Conservation (phyloP, 495 filamentous ascomycete genomes). For the Penicillium samsonianum region DNA sequence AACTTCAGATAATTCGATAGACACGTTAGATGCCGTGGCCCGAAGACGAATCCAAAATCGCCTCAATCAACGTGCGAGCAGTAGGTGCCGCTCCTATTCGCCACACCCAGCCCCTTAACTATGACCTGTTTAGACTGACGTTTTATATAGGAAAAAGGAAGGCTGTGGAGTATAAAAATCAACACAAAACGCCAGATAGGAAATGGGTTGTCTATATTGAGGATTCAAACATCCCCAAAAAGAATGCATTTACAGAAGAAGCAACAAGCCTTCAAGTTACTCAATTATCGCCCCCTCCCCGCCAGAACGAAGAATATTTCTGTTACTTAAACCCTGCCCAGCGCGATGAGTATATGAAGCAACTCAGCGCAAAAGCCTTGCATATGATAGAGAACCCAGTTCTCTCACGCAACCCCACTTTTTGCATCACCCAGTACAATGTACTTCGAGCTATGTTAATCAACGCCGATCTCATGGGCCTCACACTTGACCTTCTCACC, state of each 20-base stretch:
- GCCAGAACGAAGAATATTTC: not conserved
- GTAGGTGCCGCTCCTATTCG: conserved; percentile 14
- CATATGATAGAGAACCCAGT: not conserved
- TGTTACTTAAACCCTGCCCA: not conserved
- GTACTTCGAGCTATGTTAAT: conserved; percentile 16
- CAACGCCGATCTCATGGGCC: conserved; percentile 23
- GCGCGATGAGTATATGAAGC: not conserved
- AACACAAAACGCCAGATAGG: not conserved
- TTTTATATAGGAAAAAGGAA: conserved; percentile 20
- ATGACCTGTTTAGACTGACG: not conserved
- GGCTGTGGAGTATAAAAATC: conserved; percentile 9
- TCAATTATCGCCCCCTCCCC: not conserved
- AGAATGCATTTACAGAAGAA: not conserved
- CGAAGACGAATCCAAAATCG: conserved; percentile 29
- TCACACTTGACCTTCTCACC: conserved; percentile 17
- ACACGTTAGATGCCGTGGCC: conserved; percentile 15
- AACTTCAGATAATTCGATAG: not conserved
- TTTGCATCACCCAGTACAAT: conserved; percentile 17
- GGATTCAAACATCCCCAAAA: not conserved
- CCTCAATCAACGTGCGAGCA: conserved; percentile 30
- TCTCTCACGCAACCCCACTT: not conserved
- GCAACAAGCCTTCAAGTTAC: not conserved
- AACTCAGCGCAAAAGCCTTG: not conserved
- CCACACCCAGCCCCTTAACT: not conserved
- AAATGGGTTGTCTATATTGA: conserved; percentile 28